These are phyloP conservation scores for Pseudopediastrum boryanum DNA, from an alignment of 139 green algal genomes.

Conservation along the genomic window DNA sequence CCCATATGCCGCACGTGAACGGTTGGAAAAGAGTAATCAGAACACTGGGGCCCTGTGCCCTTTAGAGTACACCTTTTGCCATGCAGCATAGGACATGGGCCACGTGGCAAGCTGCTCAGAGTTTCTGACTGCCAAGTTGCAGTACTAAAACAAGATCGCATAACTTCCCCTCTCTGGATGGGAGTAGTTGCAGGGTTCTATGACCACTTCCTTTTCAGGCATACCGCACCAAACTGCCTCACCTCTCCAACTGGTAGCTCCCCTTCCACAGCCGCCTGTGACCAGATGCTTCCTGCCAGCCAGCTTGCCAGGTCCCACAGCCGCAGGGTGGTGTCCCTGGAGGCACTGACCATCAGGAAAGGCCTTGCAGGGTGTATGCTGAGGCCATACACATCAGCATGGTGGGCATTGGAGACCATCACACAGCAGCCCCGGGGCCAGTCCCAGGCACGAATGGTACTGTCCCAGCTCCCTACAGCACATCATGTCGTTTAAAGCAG, in stretches of 20 bases:
- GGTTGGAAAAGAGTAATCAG: too few species aligned
- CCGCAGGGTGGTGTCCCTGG: constrained; percentile 57
- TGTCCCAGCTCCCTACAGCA: constrained; percentile 55
- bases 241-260: constrained; percentile 13
- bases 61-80: too few species aligned
- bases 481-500: too few species aligned
- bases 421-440: constrained; percentile 38
- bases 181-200: too few species aligned
- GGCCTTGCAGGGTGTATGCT: constrained; percentile 47
- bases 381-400: constrained; percentile 65
- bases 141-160: too few species aligned
- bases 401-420: constrained; percentile 41
- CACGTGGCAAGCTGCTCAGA: too few species aligned
- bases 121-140: too few species aligned
- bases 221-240: background rate
- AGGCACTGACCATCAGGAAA: constrained; percentile 49
- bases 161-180: too few species aligned
- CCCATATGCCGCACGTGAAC: too few species aligned
- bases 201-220: too few species aligned
- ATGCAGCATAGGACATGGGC: too few species aligned
- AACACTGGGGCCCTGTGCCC: too few species aligned
- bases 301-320: constrained; percentile 51
- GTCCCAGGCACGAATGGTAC: constrained; percentile 61
- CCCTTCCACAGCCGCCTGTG: constrained; percentile 11
- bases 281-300: constrained; percentile 37